Base-by-base conservation (phyloP, 257 asterid species). In the Gynochthodes officinalis region DNA sequence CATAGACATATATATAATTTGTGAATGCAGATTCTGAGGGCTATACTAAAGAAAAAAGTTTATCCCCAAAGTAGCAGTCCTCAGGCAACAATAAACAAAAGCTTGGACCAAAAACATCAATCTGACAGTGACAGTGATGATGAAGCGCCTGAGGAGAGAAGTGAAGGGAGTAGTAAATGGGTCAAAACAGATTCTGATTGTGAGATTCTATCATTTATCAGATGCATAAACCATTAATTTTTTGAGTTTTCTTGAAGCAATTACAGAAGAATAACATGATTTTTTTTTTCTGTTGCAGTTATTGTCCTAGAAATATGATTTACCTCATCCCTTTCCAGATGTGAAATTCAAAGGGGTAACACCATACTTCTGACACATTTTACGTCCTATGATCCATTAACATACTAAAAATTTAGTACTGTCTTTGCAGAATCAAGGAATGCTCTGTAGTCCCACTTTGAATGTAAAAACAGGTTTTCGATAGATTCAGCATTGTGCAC, bases 111-210 rank as follows among this genome's bases (percentile, higher is more conserved):
- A 33, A 76, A 59, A 40, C 67, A 65, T 54, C 64, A 53, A 77
- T 59, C 73, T 19, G 88, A 81, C 61, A 53, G 6, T 7, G 85
- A 75, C 18, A 68, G 69, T n/a, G 82, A 79, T 14, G 87, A 77
- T 12, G 90, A 80, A 65, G 80, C 74, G 33, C 7, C 4, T 59
- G 79, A 77, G 42, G 71, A 64, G 68, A 62, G 32, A 52, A 70
- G 15, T 39, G 77, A 80, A 44, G 77, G 81, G 68, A 84, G 84
- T n/a, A n/a, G n/a, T 67, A 92, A 88, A 86, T 92, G 98, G 96
- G 96, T 79, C 67, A 92, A 87, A 73, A 88, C 98, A 60, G 96
- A 92, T 73, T 88, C 92, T 46, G 96, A 92, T 68, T 92, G 98
- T 92, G 79, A 89, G 92, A 67, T 52, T 49, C 25, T 48, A 44